Evolutionary conservation across 2,329 filamentous ascomycete species (phyloP), one percentile per base, ranked within the genome.

Genomic region (Sarocladium kiliense): DNA sequence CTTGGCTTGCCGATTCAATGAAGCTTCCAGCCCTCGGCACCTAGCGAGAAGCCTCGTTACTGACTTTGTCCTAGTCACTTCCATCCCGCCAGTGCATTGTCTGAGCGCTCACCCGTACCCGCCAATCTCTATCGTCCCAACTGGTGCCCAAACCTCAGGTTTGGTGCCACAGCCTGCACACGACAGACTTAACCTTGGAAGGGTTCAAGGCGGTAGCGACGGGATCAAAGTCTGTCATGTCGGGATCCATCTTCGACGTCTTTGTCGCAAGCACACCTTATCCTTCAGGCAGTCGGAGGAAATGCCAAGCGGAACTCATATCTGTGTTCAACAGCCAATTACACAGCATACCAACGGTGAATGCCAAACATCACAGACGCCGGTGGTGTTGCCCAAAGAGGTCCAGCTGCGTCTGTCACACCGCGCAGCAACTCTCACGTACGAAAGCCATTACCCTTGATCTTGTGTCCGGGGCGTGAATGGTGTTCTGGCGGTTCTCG

Each of bases 341-440:
- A 23, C 30, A 51, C 47, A 23, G 30, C 47, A 51, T 51, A 23
- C 36, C n/a, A 9, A 51, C 27, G 18, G 27, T 36, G 27, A 12
- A 21, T 36, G 30, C 10, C 14, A 3, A 27, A 23, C 25, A 12
- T 14, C 36, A 14, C 16, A 27, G 16, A 18, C 25, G 10, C 7
- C 47, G 47, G 47, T 27, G 47, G 19, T 51, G 10, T 51, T 51
- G 47, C 47, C 47, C 26, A 51, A 51, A 34, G 30, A 21, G 30
- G 18, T 27, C 30, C 9, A 45, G 26, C 10, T 44, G 39, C 47
- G 18, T 34, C 21, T 23, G 47, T 51, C 47, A 16, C 47, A 51
- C 47, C 34, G 27, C 18, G 14, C 30, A 51, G 12, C 18, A 34
- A n/a, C 23, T 9, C 3, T 30, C 25, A 30, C 10, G 21, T 44